Evolutionary conservation across 345 rosid species (phyloP), one percentile per base, ranked within the genome.

Genomic region (Streptanthus diversifolius): DNA sequence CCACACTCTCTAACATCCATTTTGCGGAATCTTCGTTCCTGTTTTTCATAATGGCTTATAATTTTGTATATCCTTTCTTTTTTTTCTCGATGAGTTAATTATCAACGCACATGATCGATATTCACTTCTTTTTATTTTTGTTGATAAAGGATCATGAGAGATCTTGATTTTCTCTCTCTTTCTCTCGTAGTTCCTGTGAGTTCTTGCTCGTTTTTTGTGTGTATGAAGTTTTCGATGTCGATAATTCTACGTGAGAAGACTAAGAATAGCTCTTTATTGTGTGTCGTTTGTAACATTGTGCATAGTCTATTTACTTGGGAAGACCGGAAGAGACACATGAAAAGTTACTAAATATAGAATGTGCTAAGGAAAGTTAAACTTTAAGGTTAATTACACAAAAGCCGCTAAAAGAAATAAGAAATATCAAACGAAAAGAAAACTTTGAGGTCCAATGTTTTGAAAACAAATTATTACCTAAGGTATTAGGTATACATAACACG

Each of bases 1-100:
- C 82, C 1, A 73, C 72, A 66, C 81, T 80, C 15, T 88, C 84
- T 19, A 85, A 83, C 51, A 78, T 87, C 89, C 87, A 86, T 39
- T 60, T 82, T 3, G 66, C 13, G 35, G 87, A 74, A 21, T 73
- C 83, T 11, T 76, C 82, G 9, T 1, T 69, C 45, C 43, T 75
- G 48, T 68, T 68, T 24, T 75, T 68, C 79, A 75, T 75, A 14
- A 25, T 68, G 33, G 21, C 68, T 49, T 67, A 8, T 61, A 24
- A 19, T 25, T 72, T 49, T 56, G 21, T 68, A 18, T 47, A 18
- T 47, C 19, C 13, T 33, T 15, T 54, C 18, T n/a, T 29, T 10
- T 30, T 35, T 29, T 10, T 30, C 25, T 52, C 11, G 9, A n/a
- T 25, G 51, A 51, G 15, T 53, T 68, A 55, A 6, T 7, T 30